Evolutionary conservation across 805 yeast genomes (phyloP), one percentile per base, ranked within the genome.

Genomic region (Grigorovia yakushimaensis): DNA sequence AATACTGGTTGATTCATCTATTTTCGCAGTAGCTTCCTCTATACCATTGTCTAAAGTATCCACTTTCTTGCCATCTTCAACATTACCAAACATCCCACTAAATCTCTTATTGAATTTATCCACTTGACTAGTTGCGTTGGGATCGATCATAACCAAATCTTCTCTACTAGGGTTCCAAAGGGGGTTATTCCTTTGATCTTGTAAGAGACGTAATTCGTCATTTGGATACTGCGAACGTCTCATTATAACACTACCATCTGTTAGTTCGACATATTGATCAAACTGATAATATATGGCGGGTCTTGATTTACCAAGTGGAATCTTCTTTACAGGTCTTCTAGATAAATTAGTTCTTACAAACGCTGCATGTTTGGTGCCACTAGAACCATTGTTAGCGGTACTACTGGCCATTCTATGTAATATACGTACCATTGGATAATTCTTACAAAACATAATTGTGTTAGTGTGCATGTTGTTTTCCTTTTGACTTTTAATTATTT

Each of bases 271-370:
- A 36, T 75, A 67, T 30, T 89, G 84, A 53, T 91, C 88, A 64
- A 93, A 93, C 65, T 87, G 87, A 69, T 91, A 78, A 67, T 87
- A 89, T 39, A 93, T 84, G 33, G 96, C 88, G 1, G 98, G 97
- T 67, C 97, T 79, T 17, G 96, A 88, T 63, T 84, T 84, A 47
- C 97, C 97, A 47, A 82, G 67, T 50, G 71, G 66, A 56, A 85
- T 83, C 63, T 79, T 82, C 62, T 78, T 81, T 66, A 76, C 64
- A 45, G 87, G 88, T 68, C 91, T 76, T 48, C 64, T 60, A 39
- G 72, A 67, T 41, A 70, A 49, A 11, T 62, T 43, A 1, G 56
- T 49, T 42, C 44, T 42, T 15, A 21, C 17, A 15, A 33, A 33
- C 17, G 37, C 37, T 33, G 37, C 37, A 4, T 33, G 37, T 39